Base-by-base conservation (phyloP, 257 asterid genomes). In the Solanum medicagineum region DNA sequence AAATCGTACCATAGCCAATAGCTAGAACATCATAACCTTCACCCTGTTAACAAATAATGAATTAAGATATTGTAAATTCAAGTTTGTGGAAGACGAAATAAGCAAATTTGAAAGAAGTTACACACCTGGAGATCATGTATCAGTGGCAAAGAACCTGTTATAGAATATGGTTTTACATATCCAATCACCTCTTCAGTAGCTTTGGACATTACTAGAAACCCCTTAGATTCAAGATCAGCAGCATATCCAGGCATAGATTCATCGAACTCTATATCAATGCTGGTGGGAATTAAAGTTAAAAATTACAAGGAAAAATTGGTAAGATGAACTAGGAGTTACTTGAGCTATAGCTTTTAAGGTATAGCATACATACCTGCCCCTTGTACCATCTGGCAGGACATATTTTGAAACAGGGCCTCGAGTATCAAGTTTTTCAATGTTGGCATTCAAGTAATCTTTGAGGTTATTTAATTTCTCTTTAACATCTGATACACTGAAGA, bases 11-110 rank as follows among this genome's bases (percentile, higher is more conserved):
- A 49, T 96, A 94, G 90, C 99, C 99, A 69, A 91, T 83, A 87
- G 98, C 93, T 85, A 94, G 99, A 84, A 96, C 99, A 83, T 96
- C 98, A 54, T 94, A 96, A 71, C 98, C 99, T 84, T 94, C 95
- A 22, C 93, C 97, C 99, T 96, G 88, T 86, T 83, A 80, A 15
- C 32, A 66, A 68, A 29, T 15, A 83, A 63, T 15, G 86, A 66
- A 83, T 63, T 63, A 62, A 83, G 77, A 53, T 20, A 51, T 13
- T 40, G 70, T 29, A 81, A n/a, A 54, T 45, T 85, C 42, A 16
- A n/a, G 19, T 55, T 24, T 68, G 12, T 16, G 36, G 14, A 65
- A 83, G 77, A 59, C 2, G 56, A 80, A 16, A 65, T 22, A 54
- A 81, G 12, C 6, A 81, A 2, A 62, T 47, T 19, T 5, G 29